Evolutionary conservation across 352 stramenopile genomes (phyloP).

Genomic region (Phytophthora quininea): DNA sequence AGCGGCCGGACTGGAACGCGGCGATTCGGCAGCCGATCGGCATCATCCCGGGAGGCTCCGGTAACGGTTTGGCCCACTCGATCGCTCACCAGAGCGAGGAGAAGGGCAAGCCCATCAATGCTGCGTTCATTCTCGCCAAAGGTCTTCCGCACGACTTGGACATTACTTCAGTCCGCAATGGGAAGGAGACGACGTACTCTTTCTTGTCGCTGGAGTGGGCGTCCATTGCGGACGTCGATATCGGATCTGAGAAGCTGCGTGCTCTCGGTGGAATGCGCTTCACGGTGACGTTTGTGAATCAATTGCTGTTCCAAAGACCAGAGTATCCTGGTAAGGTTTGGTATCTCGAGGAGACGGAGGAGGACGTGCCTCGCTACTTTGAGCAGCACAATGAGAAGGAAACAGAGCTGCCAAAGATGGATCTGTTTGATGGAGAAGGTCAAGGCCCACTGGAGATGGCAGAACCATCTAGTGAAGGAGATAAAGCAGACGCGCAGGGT

Average conservation of each 20-base stretch:
- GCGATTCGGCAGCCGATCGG: constrained; percentile 72
- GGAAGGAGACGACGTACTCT: constrained; percentile 67
- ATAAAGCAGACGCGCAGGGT: constrained; percentile 2
- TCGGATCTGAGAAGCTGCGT: constrained; percentile 76
- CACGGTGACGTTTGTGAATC: constrained; percentile 60
- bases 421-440: constrained; percentile 46
- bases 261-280: constrained; percentile 70
- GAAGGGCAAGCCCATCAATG: constrained; percentile 51
- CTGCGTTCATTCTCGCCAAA: constrained; percentile 71
- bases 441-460: constrained; percentile 23
- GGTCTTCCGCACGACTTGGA: constrained; percentile 70
- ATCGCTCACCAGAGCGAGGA: constrained; percentile 60
- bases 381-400: constrained; percentile 39
- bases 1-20: constrained; percentile 68
- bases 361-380: constrained; percentile 42
- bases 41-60: constrained; percentile 61
- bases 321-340: constrained; percentile 65
- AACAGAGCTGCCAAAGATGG: constrained; percentile 40
- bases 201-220: constrained; percentile 87
- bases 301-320: constrained; percentile 56
- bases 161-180: constrained; percentile 64
- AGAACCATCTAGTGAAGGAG: constrained; percentile 6
- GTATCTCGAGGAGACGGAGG: constrained; percentile 60
- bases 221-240: constrained; percentile 83
- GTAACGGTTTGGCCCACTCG: constrained; percentile 75